Conservation (phyloP, 208 protist species). For the Lotmaria passim region DNA sequence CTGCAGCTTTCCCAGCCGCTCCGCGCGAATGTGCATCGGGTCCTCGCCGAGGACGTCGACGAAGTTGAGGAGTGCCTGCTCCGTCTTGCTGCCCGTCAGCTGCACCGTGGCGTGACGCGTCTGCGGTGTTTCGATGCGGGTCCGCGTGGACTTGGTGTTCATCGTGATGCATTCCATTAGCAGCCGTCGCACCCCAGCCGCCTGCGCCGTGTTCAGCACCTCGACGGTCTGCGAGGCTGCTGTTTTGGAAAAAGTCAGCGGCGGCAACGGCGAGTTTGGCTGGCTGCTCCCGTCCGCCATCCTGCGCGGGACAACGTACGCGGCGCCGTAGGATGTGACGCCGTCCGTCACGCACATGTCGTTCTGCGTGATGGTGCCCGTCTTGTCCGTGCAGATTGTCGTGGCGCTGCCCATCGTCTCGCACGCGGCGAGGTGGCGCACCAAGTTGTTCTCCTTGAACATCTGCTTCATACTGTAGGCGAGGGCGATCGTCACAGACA, state of each 20-base stretch:
- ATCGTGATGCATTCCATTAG: conserved; percentile 70
- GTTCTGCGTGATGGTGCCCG: conserved; percentile 95
- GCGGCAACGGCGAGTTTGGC: neutral
- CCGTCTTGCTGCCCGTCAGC: conserved; percentile 69
- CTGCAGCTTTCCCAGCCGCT: conserved; percentile 39
- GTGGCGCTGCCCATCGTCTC: conserved; percentile 97
- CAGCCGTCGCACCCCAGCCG: conserved; percentile 31
- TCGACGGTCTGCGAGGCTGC: conserved; percentile 10
- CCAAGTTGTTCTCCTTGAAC: conserved; percentile 95
- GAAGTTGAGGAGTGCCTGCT: conserved; percentile 61
- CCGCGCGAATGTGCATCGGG: conserved; percentile 28
- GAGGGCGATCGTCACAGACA: conserved; percentile 97
- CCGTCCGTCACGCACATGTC: conserved; percentile 87
- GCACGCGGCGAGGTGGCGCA: conserved; percentile 95
- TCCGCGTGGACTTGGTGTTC: conserved; percentile 58
- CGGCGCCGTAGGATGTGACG: conserved; percentile 33
- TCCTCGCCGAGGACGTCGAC: conserved; percentile 27
- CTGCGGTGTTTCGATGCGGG: conserved; percentile 43
- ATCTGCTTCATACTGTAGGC: conserved; percentile 97
- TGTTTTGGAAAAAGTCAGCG: neutral
- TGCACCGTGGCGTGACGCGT: conserved; percentile 51
- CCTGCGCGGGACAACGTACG: conserved; percentile 17
- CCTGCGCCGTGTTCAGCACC: conserved; percentile 29
- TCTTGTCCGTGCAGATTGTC: conserved; percentile 95
- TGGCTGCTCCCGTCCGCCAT: conserved; percentile 10